Evolutionary conservation across 1,284 basidiomycete species (phyloP).

Genomic region (Sanguinoderma infundibulare): DNA sequence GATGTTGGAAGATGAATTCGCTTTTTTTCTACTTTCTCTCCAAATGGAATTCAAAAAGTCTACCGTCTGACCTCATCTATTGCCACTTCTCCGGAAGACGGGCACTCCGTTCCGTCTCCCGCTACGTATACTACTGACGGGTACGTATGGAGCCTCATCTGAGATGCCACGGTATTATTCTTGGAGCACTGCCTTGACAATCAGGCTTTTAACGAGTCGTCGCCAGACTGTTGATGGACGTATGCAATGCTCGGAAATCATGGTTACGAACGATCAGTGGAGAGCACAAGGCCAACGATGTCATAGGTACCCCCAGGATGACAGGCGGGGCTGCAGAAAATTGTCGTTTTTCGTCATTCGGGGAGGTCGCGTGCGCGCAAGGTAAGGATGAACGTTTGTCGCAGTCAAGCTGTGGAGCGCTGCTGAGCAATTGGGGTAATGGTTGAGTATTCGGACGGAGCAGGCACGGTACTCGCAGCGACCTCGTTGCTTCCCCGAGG

Average conservation of each 20-base stretch:
- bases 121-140: background rate
- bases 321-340: no score
- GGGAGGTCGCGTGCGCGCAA: background rate
- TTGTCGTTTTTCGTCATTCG: no score
- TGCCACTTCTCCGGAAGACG: no score
- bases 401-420: background rate
- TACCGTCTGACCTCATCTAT: no score
- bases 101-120: background rate
- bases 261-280: background rate
- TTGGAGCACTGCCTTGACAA: constrained; percentile 6
- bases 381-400: background rate
- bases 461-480: background rate
- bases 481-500: constrained; percentile 1
- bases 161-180: background rate
- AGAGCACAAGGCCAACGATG: background rate
- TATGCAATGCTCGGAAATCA: background rate
- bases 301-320: no score
- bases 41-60: no score
- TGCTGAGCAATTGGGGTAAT: background rate
- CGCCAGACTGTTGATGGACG: background rate
- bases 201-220: constrained; percentile 3
- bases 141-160: background rate
- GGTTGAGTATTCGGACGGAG: background rate
- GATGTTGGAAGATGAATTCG: no score
- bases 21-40: no score